These are phyloP conservation scores for Venturia oleaginea DNA, from an alignment of 2,329 filamentous ascomycete genomes.

Conservation along the genomic window DNA sequence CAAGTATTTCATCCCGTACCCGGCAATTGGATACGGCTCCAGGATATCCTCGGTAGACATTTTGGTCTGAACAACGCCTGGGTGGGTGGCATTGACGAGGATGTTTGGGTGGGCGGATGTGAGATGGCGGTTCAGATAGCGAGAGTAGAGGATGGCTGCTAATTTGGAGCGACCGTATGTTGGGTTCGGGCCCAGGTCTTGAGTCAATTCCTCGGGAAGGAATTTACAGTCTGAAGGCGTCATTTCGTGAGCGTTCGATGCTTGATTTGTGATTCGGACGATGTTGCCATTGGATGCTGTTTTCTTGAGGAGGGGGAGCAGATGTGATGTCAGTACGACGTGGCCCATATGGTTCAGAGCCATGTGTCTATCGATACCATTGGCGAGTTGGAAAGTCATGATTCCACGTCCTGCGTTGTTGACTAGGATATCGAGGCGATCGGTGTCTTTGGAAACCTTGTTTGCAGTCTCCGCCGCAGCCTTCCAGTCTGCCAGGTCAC, in stretches of 20 bases:
- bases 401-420: constrained; percentile 57
- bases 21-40: constrained; percentile 52
- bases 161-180: constrained; percentile 59
- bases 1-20: constrained; percentile 48
- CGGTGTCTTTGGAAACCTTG: constrained; percentile 41
- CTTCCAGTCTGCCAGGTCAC: constrained; percentile 53
- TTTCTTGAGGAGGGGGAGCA: constrained; percentile 54
- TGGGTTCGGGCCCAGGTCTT: constrained; percentile 49
- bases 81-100: constrained; percentile 55
- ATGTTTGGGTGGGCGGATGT: constrained; percentile 48
- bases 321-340: constrained; percentile 52
- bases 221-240: constrained; percentile 51
- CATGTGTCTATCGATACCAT: constrained; percentile 59
- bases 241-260: constrained; percentile 50
- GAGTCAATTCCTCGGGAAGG: constrained; percentile 52
- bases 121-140: constrained; percentile 51
- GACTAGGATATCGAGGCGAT: constrained; percentile 53
- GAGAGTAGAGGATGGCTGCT: constrained; percentile 50
- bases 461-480: constrained; percentile 36
- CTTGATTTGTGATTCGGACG: constrained; percentile 52
- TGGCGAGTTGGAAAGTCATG: constrained; percentile 52
- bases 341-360: constrained; percentile 59
- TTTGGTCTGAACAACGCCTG: constrained; percentile 56
- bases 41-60: constrained; percentile 52
- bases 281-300: constrained; percentile 46